Evolutionary conservation across 768 basidiomycete genomes (phyloP).

Genomic region (Leccinum fibrillosum): DNA sequence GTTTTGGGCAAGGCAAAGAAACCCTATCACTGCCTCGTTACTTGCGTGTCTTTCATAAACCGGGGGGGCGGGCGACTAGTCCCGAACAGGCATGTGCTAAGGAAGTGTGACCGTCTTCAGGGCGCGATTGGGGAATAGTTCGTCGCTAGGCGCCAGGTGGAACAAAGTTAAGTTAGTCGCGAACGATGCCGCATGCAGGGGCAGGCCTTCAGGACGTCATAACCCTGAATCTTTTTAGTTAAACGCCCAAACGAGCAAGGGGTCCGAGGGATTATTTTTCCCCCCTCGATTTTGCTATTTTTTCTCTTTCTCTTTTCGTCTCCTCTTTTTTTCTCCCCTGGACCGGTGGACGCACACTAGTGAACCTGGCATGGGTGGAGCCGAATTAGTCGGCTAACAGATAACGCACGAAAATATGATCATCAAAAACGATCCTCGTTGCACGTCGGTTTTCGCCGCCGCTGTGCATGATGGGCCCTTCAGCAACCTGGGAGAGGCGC

Average conservation of each 20-base stretch:
- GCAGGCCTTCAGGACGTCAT: conserved; percentile 21
- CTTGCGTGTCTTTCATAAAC: conserved; percentile 3
- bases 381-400: conserved; percentile 12
- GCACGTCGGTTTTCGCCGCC: conserved; percentile 4
- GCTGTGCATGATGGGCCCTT: conserved; percentile 11
- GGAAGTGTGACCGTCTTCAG: conserved; percentile 10
- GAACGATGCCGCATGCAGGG: neutral
- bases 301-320: neutral
- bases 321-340: neutral
- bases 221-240: conserved; percentile 19
- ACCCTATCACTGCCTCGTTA: conserved; percentile 21
- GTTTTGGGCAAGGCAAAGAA: conserved; percentile 10
- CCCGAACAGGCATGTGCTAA: conserved; percentile 19
- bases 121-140: conserved; percentile 5
- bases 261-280: conserved; percentile 4
- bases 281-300: neutral
- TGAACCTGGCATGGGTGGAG: neutral
- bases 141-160: neutral
- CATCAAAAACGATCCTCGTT: conserved; percentile 5
- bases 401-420: neutral
- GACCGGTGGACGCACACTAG: neutral
- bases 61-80: neutral
- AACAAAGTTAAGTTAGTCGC: conserved; percentile 27
- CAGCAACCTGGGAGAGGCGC: conserved; percentile 6
- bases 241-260: conserved; percentile 9